Conservation (phyloP, 371 early-diverging fungal genomes). For the Smittium mucronatum region DNA sequence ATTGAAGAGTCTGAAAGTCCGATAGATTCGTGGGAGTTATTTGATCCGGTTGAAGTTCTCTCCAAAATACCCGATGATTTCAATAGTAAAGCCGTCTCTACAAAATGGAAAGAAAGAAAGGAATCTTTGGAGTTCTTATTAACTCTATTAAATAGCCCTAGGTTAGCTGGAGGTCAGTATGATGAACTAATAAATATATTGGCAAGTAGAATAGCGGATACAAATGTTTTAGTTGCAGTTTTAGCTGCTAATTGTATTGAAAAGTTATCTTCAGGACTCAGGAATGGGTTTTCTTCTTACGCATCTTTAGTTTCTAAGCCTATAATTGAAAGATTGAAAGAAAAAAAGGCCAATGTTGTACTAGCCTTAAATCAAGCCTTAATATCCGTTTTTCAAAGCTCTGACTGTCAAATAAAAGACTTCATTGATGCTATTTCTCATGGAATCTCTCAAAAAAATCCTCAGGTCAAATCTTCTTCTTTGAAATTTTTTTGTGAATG, state of each 20-base stretch:
- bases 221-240: conserved; percentile 72
- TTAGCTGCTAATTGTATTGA: conserved; percentile 73
- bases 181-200: conserved; percentile 68
- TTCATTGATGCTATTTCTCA: conserved; percentile 53
- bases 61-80: conserved; percentile 71
- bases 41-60: conserved; percentile 81
- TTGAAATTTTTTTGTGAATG: conserved; percentile 57
- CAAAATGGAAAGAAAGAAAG: conserved; percentile 93
- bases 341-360: conserved; percentile 75
- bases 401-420: conserved; percentile 38
- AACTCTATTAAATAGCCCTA: conserved; percentile 53
- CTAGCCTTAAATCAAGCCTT: conserved; percentile 65
- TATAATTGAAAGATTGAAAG: conserved; percentile 82
- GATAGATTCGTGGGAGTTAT: conserved; percentile 64
- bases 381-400: conserved; percentile 69
- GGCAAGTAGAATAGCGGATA: conserved; percentile 75
- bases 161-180: conserved; percentile 59
- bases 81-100: conserved; percentile 54
- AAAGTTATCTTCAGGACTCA: conserved; percentile 66
- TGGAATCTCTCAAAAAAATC: conserved; percentile 74
- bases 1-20: conserved; percentile 40
- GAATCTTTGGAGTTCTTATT: conserved; percentile 71
- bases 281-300: conserved; percentile 63
- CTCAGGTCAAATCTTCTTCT: conserved; percentile 68
- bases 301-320: conserved; percentile 52